Conservation (phyloP, 768 basidiomycete genomes). For the Lyophyllum decastes region DNA sequence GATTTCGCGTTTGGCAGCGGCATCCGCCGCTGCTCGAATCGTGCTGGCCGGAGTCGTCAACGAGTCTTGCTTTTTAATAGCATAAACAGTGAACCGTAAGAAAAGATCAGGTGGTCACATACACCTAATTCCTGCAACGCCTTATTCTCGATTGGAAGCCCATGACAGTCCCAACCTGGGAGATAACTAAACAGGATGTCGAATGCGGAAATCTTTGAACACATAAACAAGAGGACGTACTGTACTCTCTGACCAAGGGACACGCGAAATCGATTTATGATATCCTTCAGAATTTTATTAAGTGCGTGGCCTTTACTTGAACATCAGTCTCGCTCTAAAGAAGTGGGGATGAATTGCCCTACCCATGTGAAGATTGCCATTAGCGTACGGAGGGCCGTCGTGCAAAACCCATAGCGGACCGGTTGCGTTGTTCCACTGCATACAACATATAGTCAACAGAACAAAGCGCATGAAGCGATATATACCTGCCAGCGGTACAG, state of each 20-base stretch:
- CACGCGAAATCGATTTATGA: conserved; percentile 88
- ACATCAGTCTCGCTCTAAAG: not conserved
- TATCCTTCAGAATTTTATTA: conserved; percentile 96
- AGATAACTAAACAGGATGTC: conserved; percentile 62
- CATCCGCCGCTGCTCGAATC: conserved; percentile 72
- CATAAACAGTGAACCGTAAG: not conserved
- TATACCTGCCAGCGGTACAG: conserved; percentile 81
- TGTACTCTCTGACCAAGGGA: conserved; percentile 77
- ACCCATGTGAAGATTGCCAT: conserved; percentile 97
- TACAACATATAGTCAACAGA: not conserved
- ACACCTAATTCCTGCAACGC: conserved; percentile 79
- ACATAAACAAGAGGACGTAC: conserved; percentile 43
- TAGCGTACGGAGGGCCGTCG: conserved; percentile 97
- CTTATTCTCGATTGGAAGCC: conserved; percentile 95
- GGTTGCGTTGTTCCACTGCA: conserved; percentile 63
- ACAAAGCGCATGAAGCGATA: not conserved
- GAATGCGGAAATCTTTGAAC: not conserved
- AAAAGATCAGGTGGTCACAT: conserved; percentile 18
- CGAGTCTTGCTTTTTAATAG: conserved; percentile 50
- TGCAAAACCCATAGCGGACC: conserved; percentile 83
- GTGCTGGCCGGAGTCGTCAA: conserved; percentile 51
- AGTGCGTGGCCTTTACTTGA: conserved; percentile 78
- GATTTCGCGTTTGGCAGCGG: conserved; percentile 75
- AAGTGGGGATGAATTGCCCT: conserved; percentile 11
- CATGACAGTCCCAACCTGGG: conserved; percentile 99